A percentile compares a stretch with the other conserved stretches of the same genome.
Conservation (phyloP, 495 filamentous ascomycete species). For the Penicillium atrosanguineum region DNA sequence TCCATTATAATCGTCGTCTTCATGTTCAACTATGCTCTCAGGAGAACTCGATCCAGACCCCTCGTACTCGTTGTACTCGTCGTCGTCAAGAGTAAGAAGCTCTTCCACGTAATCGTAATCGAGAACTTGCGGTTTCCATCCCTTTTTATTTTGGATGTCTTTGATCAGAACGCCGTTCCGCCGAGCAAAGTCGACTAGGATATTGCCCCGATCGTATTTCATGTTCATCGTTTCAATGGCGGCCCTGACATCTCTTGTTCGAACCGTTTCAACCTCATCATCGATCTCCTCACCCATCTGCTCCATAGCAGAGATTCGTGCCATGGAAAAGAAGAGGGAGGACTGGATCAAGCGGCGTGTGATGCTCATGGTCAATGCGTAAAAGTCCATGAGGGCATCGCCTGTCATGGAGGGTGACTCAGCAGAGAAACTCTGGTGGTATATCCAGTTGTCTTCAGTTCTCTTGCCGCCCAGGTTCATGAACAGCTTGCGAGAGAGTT, state of each 20-base stretch:
- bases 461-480: constrained; percentile 65
- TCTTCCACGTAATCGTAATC: constrained; percentile 56
- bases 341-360: constrained; percentile 69
- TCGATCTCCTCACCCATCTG: constrained; percentile 21
- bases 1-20: constrained; percentile 15
- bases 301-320: constrained; percentile 46
- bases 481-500: constrained; percentile 64
- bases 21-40: neutral
- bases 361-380: constrained; percentile 62
- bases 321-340: constrained; percentile 63
- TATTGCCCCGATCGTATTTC: constrained; percentile 37
- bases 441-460: constrained; percentile 65
- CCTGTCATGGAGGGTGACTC: constrained; percentile 63
- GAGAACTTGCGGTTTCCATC: constrained; percentile 19
- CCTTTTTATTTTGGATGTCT: constrained; percentile 35
- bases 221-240: constrained; percentile 54
- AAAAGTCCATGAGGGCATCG: constrained; percentile 71
- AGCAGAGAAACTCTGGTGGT: constrained; percentile 31
- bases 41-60: constrained; percentile 14
- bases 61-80: constrained; percentile 9
- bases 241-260: constrained; percentile 59
- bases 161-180: constrained; percentile 57
- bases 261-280: constrained; percentile 41
- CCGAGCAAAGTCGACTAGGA: constrained; percentile 60
- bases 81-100: constrained; percentile 31